Evolutionary conservation across 495 filamentous ascomycete species (phyloP).

Genomic region (Emericellopsis terricola): DNA sequence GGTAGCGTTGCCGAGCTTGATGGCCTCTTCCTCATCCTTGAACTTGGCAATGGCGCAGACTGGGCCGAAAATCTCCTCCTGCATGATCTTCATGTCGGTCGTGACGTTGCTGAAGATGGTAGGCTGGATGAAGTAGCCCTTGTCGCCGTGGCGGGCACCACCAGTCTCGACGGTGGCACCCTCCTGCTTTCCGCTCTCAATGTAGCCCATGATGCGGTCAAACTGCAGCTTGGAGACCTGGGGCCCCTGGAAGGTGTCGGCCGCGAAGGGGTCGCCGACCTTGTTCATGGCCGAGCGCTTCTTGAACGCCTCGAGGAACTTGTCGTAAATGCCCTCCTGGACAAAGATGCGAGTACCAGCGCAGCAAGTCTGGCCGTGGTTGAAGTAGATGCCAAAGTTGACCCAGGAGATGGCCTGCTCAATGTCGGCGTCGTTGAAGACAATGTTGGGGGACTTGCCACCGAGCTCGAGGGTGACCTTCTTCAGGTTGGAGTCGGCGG

Average conservation of each 20-base stretch:
- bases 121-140: conserved; percentile 87
- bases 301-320: conserved; percentile 42
- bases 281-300: conserved; percentile 1
- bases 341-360: conserved; percentile 34
- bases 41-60: conserved; percentile 82
- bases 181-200: conserved; percentile 70
- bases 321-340: conserved; percentile 34
- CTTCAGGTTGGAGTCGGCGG: conserved; percentile 54
- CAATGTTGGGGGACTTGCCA: conserved; percentile 54
- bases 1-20: conserved; percentile 59
- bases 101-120: conserved; percentile 82
- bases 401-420: conserved; percentile 58
- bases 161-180: conserved; percentile 75
- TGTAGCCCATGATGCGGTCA: conserved; percentile 96
- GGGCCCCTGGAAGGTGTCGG: conserved; percentile 89
- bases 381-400: conserved; percentile 23
- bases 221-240: conserved; percentile 92
- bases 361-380: conserved; percentile 37
- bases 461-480: conserved; percentile 70
- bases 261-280: conserved; percentile 78
- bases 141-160: conserved; percentile 72
- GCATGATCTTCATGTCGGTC: conserved; percentile 80
- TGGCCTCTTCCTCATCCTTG: conserved; percentile 65
- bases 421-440: conserved; percentile 55
- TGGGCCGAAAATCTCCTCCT: conserved; percentile 90